Evolutionary conservation across 2,329 filamentous ascomycete species (phyloP).

Genomic region (Zymoseptoria passerinii): DNA sequence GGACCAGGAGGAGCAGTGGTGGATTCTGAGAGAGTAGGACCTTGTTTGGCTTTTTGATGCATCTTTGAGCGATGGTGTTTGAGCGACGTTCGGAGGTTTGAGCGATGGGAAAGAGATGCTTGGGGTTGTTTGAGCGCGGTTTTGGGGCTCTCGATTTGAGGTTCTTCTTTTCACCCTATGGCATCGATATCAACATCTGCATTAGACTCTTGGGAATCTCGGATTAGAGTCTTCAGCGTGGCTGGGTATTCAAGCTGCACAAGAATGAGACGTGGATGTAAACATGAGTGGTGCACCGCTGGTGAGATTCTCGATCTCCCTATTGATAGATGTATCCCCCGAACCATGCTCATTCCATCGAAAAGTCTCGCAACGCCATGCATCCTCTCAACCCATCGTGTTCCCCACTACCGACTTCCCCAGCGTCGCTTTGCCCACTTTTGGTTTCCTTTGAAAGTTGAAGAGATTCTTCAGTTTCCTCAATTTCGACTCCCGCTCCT

Average conservation of each 20-base stretch:
- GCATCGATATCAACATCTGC: too few relatives aligned
- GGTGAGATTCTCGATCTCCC: not conserved
- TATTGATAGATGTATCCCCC: not conserved
- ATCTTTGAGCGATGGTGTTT: not conserved
- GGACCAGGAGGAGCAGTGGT: not conserved
- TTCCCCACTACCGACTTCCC: not conserved
- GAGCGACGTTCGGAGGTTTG: not conserved
- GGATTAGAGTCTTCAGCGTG: not conserved
- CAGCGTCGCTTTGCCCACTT: slow-evolving; percentile 5
- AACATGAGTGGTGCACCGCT: not conserved
- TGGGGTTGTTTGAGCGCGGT: not conserved
- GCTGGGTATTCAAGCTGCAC: not conserved
- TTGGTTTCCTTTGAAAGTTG: slow-evolving; percentile 25
- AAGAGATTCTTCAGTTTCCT: slow-evolving; percentile 29
- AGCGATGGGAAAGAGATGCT: not conserved
- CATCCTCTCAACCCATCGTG: not conserved
- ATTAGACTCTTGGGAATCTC: not conserved
- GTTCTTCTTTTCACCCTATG: too few relatives aligned
- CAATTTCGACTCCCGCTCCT: slow-evolving; percentile 28
- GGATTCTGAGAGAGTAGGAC: not conserved
- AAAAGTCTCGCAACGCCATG: not conserved
- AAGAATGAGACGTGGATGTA: not conserved
- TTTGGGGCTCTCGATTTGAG: too few relatives aligned
- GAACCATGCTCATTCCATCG: not conserved
- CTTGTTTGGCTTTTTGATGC: not conserved